Base-by-base conservation (phyloP, 2,329 filamentous ascomycete species). In the Exophiala bonariae region DNA sequence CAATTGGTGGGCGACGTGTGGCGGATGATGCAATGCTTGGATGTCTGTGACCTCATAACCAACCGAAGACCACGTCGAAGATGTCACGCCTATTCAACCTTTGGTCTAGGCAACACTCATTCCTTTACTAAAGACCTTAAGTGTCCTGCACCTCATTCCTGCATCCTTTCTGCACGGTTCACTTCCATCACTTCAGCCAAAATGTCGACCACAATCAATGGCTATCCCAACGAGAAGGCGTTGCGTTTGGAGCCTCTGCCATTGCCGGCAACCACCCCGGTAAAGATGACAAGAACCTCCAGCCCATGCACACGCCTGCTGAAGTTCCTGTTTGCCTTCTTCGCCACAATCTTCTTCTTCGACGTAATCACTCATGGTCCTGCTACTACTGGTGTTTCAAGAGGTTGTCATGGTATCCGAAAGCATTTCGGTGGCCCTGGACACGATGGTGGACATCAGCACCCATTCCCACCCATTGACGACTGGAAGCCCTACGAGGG, bases 381-480 rank as follows among this genome's bases (percentile, higher is more conserved):
- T 14, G 34, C 26, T 10, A 20, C n/a, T 32, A 10, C 30, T 17
- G 13, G 41, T 3, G 9, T 52, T 13, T 22, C 36, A n/a, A 19
- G 41, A 42, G 32, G 37, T 9, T 52, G 45, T 17, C 41, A 49
- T 33, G 41, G 49, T n/a, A 36, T 45, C 32, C 18, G n/a, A 17
- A n/a, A 44, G 8, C 33, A 26, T 28, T 16, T 42, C 14, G 16
- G 11, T 20, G 20, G 14, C 13, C n/a, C 38, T 33, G 40, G 36
- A 16, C 18, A 22, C 3, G 44, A 48, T 10, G 44, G 89, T 96
- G 34, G 93, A 96, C 40, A 92, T 89, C 61, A 95, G 90, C 75
- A 93, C 97, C 63, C 85, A 91, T 55, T 78, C 80, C 41, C 87
- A 95, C 63, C 50, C 4, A 52, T 52, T 35, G 46, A 44, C 9